Base-by-base conservation (phyloP, 176 grass and related monocot species). In the Musa beccarii region DNA sequence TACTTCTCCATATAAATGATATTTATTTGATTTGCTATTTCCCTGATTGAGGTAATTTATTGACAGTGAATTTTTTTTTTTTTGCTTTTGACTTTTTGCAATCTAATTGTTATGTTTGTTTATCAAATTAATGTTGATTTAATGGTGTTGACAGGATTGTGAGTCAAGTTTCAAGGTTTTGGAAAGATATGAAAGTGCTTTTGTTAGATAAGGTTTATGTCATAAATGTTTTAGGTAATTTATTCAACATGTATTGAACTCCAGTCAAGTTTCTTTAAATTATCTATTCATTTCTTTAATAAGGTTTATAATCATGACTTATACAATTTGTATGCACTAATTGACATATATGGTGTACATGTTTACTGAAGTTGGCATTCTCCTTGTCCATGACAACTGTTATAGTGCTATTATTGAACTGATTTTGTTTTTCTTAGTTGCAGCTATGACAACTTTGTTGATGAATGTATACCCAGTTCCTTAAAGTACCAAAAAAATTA, bases 181-280 rank as follows among this genome's bases (percentile, higher is more conserved):
- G 88, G 75, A 77, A 84, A 82, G 95, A 99, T 85, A 80, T 94
- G 83, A 91, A 99, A 88, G 78, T 80, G 52, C 86, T 99, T 75
- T 82, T 99, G 49, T 69, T 78, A 70, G 95, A 99, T 54, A 86
- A 81, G 78, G 86, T 89, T 67, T 99, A 77, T 84, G 83, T 99
- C 50, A 56, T 92, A 28, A 87, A 88, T 83, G 95, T 99, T 49
- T 73, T 87, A 89, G 95, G 95, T 94, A 59, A 76, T 75, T 63
- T 53, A 28, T 79, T 74, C 43, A 50, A 24, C n/a, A 68, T 34
- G 10, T 43, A 52, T 54, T 29, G 2, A 29, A 2, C 14, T 68
- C 9, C 12, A 63, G 19, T 49, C 9, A n/a, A 9, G 69, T 16
- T 71, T 62, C 57, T 73, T 67, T 16, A 15, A 9, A 13, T 52